Percentiles rank a stretch among this genome's conserved stretches.
These are phyloP conservation scores for Blakeslea trispora DNA, from an alignment of 371 early-diverging fungal species.

Conservation along the genomic window DNA sequence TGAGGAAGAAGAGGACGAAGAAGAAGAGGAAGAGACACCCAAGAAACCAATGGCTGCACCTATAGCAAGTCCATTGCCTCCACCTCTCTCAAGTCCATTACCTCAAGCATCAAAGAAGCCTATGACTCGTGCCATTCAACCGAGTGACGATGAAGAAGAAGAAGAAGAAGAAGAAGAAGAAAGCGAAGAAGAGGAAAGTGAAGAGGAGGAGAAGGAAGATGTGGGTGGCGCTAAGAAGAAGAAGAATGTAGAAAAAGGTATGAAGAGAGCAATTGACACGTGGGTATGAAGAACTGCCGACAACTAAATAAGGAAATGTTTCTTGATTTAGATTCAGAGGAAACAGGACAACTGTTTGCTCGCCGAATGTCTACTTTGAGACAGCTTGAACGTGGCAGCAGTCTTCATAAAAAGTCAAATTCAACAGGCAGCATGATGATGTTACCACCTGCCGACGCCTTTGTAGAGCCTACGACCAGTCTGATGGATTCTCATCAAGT, in stretches of 20 bases:
- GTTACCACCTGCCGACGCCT: conserved; percentile 13
- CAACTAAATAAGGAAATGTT: conserved; percentile 9
- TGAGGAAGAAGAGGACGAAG: conserved; percentile 14
- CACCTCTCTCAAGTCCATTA: conserved; percentile 3
- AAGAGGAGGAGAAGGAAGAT: conserved; percentile 6
- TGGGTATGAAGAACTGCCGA: conserved; percentile 3
- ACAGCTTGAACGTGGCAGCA: conserved; percentile 31
- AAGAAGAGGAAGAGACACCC: conserved; percentile 6
- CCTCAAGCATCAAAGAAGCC: conserved; percentile 2
- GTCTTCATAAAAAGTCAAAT: conserved; percentile 31
- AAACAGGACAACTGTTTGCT: conserved; percentile 19
- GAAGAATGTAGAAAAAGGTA: background rate
- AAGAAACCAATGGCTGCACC: background rate
- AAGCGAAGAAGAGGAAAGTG: conserved; percentile 11
- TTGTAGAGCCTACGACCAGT: conserved; percentile 2
- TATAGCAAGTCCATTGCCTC: conserved; percentile 2
- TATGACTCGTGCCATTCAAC: conserved; percentile 10
- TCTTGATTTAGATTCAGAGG: conserved; percentile 11
- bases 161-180: conserved; percentile 14
- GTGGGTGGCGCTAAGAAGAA: conserved; percentile 9
- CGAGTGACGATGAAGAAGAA: conserved; percentile 25
- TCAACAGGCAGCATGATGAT: conserved; percentile 26
- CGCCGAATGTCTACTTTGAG: conserved; percentile 34
- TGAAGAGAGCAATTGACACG: conserved; percentile 3
- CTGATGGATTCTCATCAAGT: background rate